Evolutionary conservation across 352 stramenopile species (phyloP).

Genomic region (Pythium aristosporum): DNA sequence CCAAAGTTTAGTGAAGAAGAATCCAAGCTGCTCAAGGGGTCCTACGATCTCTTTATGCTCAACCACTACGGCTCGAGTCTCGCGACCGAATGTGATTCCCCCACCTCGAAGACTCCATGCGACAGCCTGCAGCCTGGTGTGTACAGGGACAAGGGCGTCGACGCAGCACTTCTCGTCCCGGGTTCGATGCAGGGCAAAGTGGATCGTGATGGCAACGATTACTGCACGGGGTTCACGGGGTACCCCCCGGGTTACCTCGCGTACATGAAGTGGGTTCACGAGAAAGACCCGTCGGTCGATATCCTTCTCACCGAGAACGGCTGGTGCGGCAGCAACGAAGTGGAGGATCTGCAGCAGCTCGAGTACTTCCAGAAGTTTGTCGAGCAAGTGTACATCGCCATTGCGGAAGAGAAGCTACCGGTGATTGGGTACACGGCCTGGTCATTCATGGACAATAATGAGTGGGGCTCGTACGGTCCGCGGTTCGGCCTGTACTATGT

Average conservation of each 20-base stretch:
- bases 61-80: constrained; percentile 90
- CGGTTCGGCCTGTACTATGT: constrained; percentile 71
- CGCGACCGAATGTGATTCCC: constrained; percentile 48
- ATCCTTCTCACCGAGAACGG: constrained; percentile 71
- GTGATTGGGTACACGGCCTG: constrained; percentile 93
- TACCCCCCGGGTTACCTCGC: constrained; percentile 51
- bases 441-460: constrained; percentile 94
- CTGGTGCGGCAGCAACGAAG: constrained; percentile 58
- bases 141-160: constrained; percentile 38
- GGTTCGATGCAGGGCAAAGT: background rate
- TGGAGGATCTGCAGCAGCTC: constrained; percentile 61
- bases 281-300: constrained; percentile 34
- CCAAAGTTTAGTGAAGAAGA: constrained; percentile 85
- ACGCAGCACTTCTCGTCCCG: background rate
- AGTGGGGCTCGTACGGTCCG: constrained; percentile 84
- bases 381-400: constrained; percentile 55
- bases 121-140: constrained; percentile 32
- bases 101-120: constrained; percentile 33
- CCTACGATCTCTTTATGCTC: constrained; percentile 93
- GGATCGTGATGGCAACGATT: constrained; percentile 47
- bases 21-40: constrained; percentile 83
- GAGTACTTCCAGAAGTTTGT: constrained; percentile 65
- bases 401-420: constrained; percentile 56
- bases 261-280: constrained; percentile 53
- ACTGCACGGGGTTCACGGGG: constrained; percentile 81